Percentiles rank a stretch among this genome's conserved stretches.
Evolutionary conservation across 1,284 basidiomycete species (phyloP).

Genomic region (Bothia castanella): DNA sequence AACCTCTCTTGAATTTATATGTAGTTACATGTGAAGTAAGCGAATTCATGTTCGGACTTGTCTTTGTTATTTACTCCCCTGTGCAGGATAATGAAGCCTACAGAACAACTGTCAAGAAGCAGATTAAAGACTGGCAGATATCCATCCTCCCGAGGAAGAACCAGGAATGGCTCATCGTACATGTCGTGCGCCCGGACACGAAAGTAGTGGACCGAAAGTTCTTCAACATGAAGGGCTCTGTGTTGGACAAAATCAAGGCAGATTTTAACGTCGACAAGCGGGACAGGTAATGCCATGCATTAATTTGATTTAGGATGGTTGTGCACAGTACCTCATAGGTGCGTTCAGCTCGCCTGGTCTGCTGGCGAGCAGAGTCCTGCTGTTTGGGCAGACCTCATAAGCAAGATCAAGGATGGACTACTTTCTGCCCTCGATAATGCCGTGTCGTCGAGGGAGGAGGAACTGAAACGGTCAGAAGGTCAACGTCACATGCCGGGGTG

Average conservation of each 20-base stretch:
- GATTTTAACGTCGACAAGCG: slow-evolving; percentile 91
- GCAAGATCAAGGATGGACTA: slow-evolving; percentile 87
- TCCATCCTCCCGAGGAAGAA: slow-evolving; percentile 65
- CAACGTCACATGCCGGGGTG: slow-evolving; percentile 89
- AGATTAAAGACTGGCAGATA: slow-evolving; percentile 89
- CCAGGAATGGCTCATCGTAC: slow-evolving; percentile 88
- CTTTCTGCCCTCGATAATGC: slow-evolving; percentile 79
- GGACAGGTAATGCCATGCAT: slow-evolving; percentile 61
- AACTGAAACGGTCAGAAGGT: slow-evolving; percentile 80
- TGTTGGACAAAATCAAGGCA: slow-evolving; percentile 86
- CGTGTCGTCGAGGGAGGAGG: slow-evolving; percentile 79
- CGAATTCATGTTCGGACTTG: slow-evolving; percentile 6
- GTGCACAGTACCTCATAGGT: slow-evolving; percentile 45
- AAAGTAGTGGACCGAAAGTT: slow-evolving; percentile 60
- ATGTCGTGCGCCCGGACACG: slow-evolving; percentile 71
- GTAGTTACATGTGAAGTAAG: slow-evolving; percentile 84
- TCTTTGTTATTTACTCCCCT: slow-evolving; percentile 1
- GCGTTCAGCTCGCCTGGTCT: slow-evolving; percentile 75
- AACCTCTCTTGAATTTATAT: slow-evolving; percentile 82
- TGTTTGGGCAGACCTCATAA: slow-evolving; percentile 85
- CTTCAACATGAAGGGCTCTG: slow-evolving; percentile 78
- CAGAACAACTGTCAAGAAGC: slow-evolving; percentile 70
- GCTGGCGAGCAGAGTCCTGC: slow-evolving; percentile 69
- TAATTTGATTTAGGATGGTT: slow-evolving; percentile 17
- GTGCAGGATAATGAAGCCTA: slow-evolving; percentile 82